Percentiles rank a stretch among this genome's conserved stretches.
Conservation (phyloP, 805 yeast genomes). For the Huiozyma sinensis region DNA sequence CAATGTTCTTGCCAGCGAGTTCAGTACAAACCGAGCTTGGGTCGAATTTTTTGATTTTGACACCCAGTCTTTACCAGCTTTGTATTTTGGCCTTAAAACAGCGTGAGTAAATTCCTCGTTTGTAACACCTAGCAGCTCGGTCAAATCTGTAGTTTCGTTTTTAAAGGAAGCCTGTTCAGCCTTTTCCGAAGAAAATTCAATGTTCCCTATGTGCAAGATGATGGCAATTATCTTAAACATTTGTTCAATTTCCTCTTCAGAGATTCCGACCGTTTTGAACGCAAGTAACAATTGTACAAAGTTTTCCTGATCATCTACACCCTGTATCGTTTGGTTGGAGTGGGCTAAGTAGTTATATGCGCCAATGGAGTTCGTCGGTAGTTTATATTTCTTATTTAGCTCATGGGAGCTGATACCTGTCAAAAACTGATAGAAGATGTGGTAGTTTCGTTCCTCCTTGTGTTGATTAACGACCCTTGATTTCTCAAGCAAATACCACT, state of each 20-base stretch:
- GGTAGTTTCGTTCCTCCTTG: conserved; percentile 77
- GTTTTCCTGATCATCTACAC: conserved; percentile 67
- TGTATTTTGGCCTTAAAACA: conserved; percentile 69
- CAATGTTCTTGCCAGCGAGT: conserved; percentile 77
- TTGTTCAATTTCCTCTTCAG: conserved; percentile 40
- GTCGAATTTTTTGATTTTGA: conserved; percentile 65
- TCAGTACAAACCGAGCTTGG: conserved; percentile 73
- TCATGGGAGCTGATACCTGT: conserved; percentile 48
- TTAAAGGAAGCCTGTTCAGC: conserved; percentile 68
- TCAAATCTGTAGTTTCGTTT: conserved; percentile 37
- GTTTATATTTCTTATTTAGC: conserved; percentile 29
- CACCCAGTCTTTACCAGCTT: conserved; percentile 83
- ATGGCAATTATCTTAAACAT: conserved; percentile 62
- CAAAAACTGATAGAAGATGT: conserved; percentile 80
- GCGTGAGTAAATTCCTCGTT: conserved; percentile 42
- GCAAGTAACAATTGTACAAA: conserved; percentile 55
- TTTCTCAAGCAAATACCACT: conserved; percentile 89
- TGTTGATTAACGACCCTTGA: conserved; percentile 81
- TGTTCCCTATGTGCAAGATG: conserved; percentile 77
- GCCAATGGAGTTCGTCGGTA: conserved; percentile 25
- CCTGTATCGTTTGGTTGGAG: conserved; percentile 49
- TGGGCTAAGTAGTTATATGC: conserved; percentile 40
- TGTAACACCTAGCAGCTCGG: conserved; percentile 54
- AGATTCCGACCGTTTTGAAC: conserved; percentile 63
- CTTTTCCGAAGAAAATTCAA: conserved; percentile 54